Percentiles rank a stretch among this genome's conserved stretches.
These are phyloP conservation scores for Aquilaria malaccensis DNA, from an alignment of 345 rosid species.

Conservation along the genomic window DNA sequence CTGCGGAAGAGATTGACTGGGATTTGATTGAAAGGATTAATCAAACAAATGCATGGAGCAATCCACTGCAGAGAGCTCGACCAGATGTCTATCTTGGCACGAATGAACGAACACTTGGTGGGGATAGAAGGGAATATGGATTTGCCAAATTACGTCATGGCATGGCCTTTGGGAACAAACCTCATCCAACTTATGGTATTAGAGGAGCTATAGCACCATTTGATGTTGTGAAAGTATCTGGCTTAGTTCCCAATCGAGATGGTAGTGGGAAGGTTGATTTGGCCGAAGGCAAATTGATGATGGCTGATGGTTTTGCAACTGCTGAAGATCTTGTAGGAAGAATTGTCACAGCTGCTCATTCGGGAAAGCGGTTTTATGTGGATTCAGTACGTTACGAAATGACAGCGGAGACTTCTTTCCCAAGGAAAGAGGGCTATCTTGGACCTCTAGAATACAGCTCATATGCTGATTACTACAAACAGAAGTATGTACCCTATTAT, in stretches of 20 bases:
- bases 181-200: constrained; percentile 97
- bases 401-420: constrained; percentile 94
- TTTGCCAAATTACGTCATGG: constrained; percentile 93
- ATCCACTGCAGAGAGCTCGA: constrained; percentile 96
- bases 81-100: constrained; percentile 99
- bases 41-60: constrained; percentile 66
- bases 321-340: constrained; percentile 72
- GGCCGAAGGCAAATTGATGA: constrained; percentile 50
- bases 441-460: constrained; percentile 97
- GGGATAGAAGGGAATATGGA: constrained; percentile 97
- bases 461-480: constrained; percentile 87
- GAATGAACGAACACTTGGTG: constrained; percentile 95
- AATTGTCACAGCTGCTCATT: constrained; percentile 94
- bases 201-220: constrained; percentile 97
- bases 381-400: constrained; percentile 80
- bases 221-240: constrained; percentile 90
- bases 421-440: constrained; percentile 97
- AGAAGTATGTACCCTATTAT: constrained; percentile 54
- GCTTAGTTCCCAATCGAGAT: constrained; percentile 70
- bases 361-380: constrained; percentile 96
- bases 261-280: constrained; percentile 29
- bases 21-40: constrained; percentile 57
- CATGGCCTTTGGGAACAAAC: constrained; percentile 75
- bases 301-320: constrained; percentile 67
- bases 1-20: constrained; percentile 78